These are phyloP conservation scores for Passiflora organensis DNA, from an alignment of 345 rosid genomes.

Conservation along the genomic window DNA sequence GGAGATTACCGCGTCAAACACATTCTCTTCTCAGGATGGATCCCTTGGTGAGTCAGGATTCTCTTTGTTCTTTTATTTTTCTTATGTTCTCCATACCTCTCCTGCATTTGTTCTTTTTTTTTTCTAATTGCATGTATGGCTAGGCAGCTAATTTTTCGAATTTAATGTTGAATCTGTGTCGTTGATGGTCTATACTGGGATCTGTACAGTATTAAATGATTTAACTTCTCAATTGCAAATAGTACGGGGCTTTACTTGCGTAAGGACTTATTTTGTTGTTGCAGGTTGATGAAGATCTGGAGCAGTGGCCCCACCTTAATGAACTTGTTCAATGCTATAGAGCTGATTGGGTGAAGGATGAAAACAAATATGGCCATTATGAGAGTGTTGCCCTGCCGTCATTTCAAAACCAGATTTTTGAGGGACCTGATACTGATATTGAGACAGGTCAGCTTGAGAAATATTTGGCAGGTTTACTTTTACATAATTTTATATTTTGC, in stretches of 20 bases:
- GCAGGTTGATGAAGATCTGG: slow-evolving; percentile 85
- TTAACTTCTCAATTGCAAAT: no score
- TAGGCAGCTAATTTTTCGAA: background rate
- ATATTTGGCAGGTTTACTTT: background rate
- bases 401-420: slow-evolving; percentile 81
- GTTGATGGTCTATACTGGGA: background rate
- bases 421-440: slow-evolving; percentile 94
- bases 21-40: slow-evolving; percentile 50
- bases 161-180: background rate
- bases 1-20: slow-evolving; percentile 48
- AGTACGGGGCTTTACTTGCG: background rate
- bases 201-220: background rate
- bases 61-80: background rate
- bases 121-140: background rate
- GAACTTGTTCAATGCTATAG: slow-evolving; percentile 79
- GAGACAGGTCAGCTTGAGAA: slow-evolving; percentile 61
- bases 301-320: slow-evolving; percentile 94
- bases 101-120: background rate
- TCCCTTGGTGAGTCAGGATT: slow-evolving; percentile 41
- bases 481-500: no score
- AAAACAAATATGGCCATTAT: slow-evolving; percentile 83
- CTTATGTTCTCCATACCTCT: background rate
- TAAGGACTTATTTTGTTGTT: background rate
- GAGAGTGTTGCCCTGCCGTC: slow-evolving; percentile 52
- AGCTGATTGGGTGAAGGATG: slow-evolving; percentile 94